phyloP scores from a whole-genome alignment of 2,329 filamentous ascomycete species.

The Ceratocystis cacaofunesta region DNA sequence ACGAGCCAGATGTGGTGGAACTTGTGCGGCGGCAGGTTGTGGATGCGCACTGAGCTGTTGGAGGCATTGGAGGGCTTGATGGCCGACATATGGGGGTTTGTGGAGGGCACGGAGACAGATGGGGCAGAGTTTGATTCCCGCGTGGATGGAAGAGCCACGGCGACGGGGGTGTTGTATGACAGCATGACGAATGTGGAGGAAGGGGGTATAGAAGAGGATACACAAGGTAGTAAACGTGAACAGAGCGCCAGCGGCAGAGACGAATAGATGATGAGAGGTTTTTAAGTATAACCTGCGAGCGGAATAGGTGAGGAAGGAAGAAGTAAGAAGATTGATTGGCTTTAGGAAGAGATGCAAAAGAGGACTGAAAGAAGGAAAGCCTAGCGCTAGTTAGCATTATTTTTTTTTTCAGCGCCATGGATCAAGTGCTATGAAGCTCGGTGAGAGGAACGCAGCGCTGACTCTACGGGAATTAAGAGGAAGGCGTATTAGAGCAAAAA shows the following conservation, averaged over 20 bases:
- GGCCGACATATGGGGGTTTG: neutral
- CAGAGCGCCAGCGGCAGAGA: neutral
- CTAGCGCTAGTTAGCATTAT: neutral
- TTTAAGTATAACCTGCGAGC: neutral
- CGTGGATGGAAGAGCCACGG: slow-evolving; percentile 22
- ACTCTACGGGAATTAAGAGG: neutral
- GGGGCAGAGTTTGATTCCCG: slow-evolving; percentile 18
- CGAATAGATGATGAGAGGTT: neutral
- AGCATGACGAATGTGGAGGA: slow-evolving; percentile 29
- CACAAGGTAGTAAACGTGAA: neutral
- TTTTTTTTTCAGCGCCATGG: slow-evolving; percentile 1
- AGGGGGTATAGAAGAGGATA: neutral
- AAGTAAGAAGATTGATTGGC: neutral
- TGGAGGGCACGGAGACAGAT: slow-evolving; percentile 19
- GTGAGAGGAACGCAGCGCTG: neutral
- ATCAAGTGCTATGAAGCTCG: neutral
- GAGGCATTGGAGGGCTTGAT: slow-evolving; percentile 13
- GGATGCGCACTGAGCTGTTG: slow-evolving; percentile 9
- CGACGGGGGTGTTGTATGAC: slow-evolving; percentile 34
- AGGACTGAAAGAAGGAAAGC: neutral
- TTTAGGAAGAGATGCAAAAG: neutral
- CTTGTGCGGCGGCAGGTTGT: slow-evolving; percentile 19
- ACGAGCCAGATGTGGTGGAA: slow-evolving; percentile 66
- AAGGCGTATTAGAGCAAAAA: neutral
- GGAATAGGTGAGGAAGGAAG: neutral